A percentile compares a stretch with the other conserved stretches of the same genome.
Evolutionary conservation across 805 yeast species (phyloP).

Genomic region (Myxozyma kluyveri): DNA sequence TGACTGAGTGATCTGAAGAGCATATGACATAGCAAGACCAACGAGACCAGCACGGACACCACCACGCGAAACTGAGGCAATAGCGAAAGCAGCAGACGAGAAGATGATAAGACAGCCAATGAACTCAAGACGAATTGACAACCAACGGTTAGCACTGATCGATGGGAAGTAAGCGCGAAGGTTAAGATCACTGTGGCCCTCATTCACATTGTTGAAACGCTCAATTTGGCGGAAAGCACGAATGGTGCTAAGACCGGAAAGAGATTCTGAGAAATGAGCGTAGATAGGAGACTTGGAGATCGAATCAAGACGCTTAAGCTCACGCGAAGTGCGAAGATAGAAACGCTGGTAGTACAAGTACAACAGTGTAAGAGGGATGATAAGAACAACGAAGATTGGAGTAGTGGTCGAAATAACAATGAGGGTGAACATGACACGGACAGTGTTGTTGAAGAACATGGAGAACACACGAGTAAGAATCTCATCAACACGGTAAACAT

Average conservation of each 20-base stretch:
- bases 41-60: slow-evolving; percentile 81
- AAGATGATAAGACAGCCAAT: slow-evolving; percentile 86
- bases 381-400: slow-evolving; percentile 74
- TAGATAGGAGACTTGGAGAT: slow-evolving; percentile 72
- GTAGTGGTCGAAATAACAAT: slow-evolving; percentile 80
- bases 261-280: slow-evolving; percentile 78
- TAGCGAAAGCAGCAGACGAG: slow-evolving; percentile 79
- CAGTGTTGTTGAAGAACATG: slow-evolving; percentile 40
- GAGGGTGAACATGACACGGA: slow-evolving; percentile 56
- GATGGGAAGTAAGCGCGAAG: slow-evolving; percentile 92
- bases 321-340: slow-evolving; percentile 70
- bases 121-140: slow-evolving; percentile 89
- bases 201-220: slow-evolving; percentile 59
- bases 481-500: slow-evolving; percentile 86
- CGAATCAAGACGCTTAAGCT: slow-evolving; percentile 69
- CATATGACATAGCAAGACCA: slow-evolving; percentile 91
- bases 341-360: slow-evolving; percentile 69
- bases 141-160: slow-evolving; percentile 93
- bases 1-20: slow-evolving; percentile 87
- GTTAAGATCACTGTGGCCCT: slow-evolving; percentile 67
- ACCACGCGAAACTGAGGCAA: slow-evolving; percentile 66
- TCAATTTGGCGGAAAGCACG: slow-evolving; percentile 68
- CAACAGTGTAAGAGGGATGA: slow-evolving; percentile 63
- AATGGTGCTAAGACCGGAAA: slow-evolving; percentile 74
- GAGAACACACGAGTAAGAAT: slow-evolving; percentile 44